These are phyloP conservation scores for Rickenella mellea DNA, from an alignment of 768 basidiomycete species.

Conservation along the genomic window DNA sequence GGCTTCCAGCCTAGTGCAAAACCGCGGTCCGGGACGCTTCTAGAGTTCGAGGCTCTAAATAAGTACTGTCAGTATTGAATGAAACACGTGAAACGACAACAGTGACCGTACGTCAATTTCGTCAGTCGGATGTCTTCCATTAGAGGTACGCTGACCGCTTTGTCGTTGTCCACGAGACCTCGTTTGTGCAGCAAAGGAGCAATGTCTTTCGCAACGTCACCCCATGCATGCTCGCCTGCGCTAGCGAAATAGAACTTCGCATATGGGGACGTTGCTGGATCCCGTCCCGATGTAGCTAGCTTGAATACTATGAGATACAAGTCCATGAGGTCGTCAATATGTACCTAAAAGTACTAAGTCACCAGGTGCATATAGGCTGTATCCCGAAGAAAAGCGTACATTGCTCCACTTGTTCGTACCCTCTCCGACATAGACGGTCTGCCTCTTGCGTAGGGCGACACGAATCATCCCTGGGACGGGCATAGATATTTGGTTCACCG, in stretches of 20 bases:
- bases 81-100: too few species aligned
- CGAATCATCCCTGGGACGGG: slow-evolving; percentile 18
- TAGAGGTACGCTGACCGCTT: slow-evolving; percentile 7
- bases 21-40: slow-evolving; percentile 32
- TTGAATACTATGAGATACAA: slow-evolving; percentile 15
- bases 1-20: slow-evolving; percentile 45
- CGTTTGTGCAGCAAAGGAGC: slow-evolving; percentile 7
- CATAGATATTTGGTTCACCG: slow-evolving; percentile 12
- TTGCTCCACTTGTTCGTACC: slow-evolving; percentile 18
- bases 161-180: slow-evolving; percentile 4
- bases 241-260: slow-evolving; percentile 16
- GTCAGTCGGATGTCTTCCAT: too few species aligned
- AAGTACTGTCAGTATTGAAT: too few species aligned
- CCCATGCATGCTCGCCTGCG: slow-evolving; percentile 11
- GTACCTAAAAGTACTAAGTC: too few species aligned
- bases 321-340: slow-evolving; percentile 15
- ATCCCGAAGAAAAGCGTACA: too few species aligned
- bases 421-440: slow-evolving; percentile 15
- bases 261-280: slow-evolving; percentile 8
- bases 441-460: slow-evolving; percentile 10
- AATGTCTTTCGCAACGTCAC: slow-evolving; percentile 10
- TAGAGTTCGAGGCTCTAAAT: slow-evolving; percentile 24
- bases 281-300: slow-evolving; percentile 11
- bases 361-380: too few species aligned
- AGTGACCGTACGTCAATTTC: too few species aligned